Evolutionary conservation across 768 basidiomycete genomes (phyloP).

Genomic region (Hypholoma sublateritium): DNA sequence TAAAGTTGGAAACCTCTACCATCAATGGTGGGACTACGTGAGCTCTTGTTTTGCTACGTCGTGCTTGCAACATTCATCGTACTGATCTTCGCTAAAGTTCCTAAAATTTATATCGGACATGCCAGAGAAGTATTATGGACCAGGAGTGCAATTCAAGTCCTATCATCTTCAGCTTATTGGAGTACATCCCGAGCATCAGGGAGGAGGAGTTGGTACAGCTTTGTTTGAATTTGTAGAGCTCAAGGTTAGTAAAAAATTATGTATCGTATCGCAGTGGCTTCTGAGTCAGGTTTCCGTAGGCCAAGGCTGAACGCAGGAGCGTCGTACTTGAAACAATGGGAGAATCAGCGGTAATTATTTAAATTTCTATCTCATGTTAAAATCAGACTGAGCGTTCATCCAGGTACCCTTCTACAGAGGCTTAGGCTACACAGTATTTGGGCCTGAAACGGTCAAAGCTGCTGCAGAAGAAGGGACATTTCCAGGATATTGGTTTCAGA

Average conservation of each 20-base stretch:
- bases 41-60: neutral
- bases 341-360: neutral
- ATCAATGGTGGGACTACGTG: neutral
- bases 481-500: conserved; percentile 1
- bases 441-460: neutral
- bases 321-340: neutral
- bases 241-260: neutral
- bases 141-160: neutral
- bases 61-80: neutral
- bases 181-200: neutral
- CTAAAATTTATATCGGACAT: neutral
- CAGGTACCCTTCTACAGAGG: neutral
- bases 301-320: neutral
- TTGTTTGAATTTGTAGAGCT: neutral
- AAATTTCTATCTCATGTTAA: too few relatives aligned
- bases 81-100: neutral
- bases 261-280: neutral
- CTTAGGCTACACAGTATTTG: neutral
- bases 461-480: neutral
- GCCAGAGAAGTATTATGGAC: neutral
- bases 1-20: neutral
- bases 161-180: neutral
- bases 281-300: neutral
- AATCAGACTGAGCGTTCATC: neutral
- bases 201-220: neutral